A percentile compares a stretch with the other conserved stretches of the same genome.
Conservation (phyloP, 768 basidiomycete species). For the Sarcomyxa edulis region DNA sequence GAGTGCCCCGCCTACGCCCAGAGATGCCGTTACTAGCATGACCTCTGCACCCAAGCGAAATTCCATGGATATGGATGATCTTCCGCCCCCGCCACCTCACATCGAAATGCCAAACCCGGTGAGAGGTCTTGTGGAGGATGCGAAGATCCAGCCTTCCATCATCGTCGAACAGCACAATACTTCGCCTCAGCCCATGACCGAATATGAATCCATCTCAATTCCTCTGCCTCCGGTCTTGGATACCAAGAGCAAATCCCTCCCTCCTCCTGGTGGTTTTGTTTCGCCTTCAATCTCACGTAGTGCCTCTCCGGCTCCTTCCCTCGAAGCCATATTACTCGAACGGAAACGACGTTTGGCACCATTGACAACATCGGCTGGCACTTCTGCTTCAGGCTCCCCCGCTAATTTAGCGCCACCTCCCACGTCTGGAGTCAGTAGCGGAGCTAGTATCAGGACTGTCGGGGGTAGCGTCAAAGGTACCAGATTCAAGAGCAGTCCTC, state of each 20-base stretch:
- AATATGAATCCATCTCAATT: neutral
- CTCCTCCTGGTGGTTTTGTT: conserved; percentile 4
- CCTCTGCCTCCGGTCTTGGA: conserved; percentile 2
- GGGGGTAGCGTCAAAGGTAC: conserved; percentile 35
- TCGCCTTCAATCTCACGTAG: conserved; percentile 23
- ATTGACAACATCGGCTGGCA: too few species aligned
- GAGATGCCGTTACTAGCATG: conserved; percentile 20
- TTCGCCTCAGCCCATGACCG: neutral
- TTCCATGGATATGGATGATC: too few species aligned
- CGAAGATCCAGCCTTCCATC: too few species aligned
- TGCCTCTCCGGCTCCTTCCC: conserved; percentile 46
- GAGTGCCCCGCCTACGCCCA: conserved; percentile 54
- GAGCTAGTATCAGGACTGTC: neutral
- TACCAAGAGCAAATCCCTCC: conserved; percentile 8
- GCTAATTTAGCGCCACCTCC: neutral
- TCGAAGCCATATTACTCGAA: conserved; percentile 65
- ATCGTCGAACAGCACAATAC: too few species aligned
- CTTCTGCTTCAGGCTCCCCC: neutral
- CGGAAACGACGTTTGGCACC: conserved; percentile 54
- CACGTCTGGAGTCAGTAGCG: neutral
- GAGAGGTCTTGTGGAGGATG: too few species aligned
- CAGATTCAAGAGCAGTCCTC: conserved; percentile 73
- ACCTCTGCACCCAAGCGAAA: too few species aligned
- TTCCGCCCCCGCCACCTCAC: too few species aligned
- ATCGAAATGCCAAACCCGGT: too few species aligned